Percentiles rank a stretch among this genome's conserved stretches.
phyloP scores from a whole-genome alignment of 1,284 basidiomycete genomes.

The Rhodotorula sp. region DNA sequence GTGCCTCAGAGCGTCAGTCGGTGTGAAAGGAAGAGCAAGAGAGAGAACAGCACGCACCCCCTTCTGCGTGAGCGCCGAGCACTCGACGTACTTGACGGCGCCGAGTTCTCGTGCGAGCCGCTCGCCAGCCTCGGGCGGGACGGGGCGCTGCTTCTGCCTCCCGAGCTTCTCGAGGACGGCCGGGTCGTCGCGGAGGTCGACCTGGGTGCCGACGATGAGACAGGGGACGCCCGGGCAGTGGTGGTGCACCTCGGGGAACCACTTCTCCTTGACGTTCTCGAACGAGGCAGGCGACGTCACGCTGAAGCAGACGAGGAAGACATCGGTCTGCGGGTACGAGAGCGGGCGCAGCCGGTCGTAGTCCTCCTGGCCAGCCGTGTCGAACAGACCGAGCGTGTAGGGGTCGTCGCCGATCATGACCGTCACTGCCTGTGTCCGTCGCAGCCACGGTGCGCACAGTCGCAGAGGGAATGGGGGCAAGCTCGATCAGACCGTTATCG shows the following conservation, averaged over 20 bases:
- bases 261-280: conserved; percentile 99
- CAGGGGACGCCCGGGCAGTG: conserved; percentile 99
- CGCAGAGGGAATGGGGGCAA: too few relatives aligned
- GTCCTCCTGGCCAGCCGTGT: conserved; percentile 99
- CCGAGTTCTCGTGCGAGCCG: conserved; percentile 91
- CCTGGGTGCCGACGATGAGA: conserved; percentile 97
- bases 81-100: conserved; percentile 98
- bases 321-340: conserved; percentile 99
- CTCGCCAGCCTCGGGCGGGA: conserved; percentile 85
- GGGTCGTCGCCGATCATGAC: conserved; percentile 99
- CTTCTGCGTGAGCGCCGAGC: conserved; percentile 97
- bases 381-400: conserved; percentile 96
- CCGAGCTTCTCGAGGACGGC: conserved; percentile 92
- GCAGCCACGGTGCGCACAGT: too few relatives aligned
- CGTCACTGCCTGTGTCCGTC: conserved; percentile 65
- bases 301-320: conserved; percentile 99
- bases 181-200: conserved; percentile 92
- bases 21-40: not conserved
- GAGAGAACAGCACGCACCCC: conserved; percentile 55
- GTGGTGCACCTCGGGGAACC: conserved; percentile 97
- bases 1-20: not conserved
- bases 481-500: too few relatives aligned
- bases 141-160: conserved; percentile 93
- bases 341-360: conserved; percentile 98
- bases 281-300: conserved; percentile 98